Evolutionary conservation across 352 stramenopile genomes (phyloP).

Genomic region (Phytopythium litorale): DNA sequence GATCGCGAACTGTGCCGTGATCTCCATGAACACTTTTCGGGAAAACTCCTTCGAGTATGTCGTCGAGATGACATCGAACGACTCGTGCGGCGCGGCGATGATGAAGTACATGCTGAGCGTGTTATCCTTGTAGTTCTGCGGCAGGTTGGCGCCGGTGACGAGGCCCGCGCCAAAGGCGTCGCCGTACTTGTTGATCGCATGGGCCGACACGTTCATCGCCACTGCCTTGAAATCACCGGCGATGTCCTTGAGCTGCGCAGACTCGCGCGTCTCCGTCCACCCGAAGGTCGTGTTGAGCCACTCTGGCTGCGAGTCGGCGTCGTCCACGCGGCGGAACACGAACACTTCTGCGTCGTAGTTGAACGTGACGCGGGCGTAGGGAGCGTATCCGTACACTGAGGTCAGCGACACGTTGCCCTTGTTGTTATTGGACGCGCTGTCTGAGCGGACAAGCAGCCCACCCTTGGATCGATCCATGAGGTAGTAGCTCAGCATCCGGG

Average conservation of each 20-base stretch:
- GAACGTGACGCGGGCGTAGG: slow-evolving; percentile 63
- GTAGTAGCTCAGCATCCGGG: slow-evolving; percentile 74
- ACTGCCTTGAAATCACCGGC: slow-evolving; percentile 61
- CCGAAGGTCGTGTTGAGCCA: slow-evolving; percentile 63
- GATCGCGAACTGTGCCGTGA: slow-evolving; percentile 46
- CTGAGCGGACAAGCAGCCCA: slow-evolving; percentile 58
- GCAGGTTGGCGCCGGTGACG: slow-evolving; percentile 58
- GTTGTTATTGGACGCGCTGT: slow-evolving; percentile 70
- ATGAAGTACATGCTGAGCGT: slow-evolving; percentile 86
- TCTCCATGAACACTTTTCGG: slow-evolving; percentile 44
- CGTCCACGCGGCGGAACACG: slow-evolving; percentile 62
- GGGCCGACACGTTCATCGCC: slow-evolving; percentile 49
- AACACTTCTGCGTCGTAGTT: slow-evolving; percentile 76
- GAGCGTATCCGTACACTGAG: slow-evolving; percentile 42
- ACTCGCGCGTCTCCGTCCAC: slow-evolving; percentile 58
- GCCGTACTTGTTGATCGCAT: slow-evolving; percentile 73
- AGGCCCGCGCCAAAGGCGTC: slow-evolving; percentile 53
- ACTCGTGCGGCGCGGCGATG: slow-evolving; percentile 56
- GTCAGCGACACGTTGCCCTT: slow-evolving; percentile 63
- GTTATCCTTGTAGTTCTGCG: slow-evolving; percentile 48
- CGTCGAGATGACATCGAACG: slow-evolving; percentile 43
- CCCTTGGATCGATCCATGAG: slow-evolving; percentile 65
- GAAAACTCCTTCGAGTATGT: slow-evolving; percentile 82
- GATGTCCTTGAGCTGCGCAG: slow-evolving; percentile 60
- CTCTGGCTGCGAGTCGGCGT: slow-evolving; percentile 48